Evolutionary conservation across 1,284 basidiomycete species (phyloP).

Genomic region (Agroathelia rolfsii): DNA sequence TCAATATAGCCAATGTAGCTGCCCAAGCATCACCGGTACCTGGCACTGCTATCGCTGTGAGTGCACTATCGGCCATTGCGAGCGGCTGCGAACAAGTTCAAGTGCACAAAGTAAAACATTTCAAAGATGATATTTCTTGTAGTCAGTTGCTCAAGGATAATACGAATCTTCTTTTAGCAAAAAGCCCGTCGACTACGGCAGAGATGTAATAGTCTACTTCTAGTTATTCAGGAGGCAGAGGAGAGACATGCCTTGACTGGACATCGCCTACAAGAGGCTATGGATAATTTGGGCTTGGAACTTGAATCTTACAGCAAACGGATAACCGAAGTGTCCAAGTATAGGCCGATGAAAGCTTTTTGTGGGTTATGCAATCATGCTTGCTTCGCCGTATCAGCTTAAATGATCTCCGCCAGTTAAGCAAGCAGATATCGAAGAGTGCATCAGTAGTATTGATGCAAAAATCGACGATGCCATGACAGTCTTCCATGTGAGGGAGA

Average conservation of each 20-base stretch:
- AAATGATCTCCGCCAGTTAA: slow-evolving; percentile 26
- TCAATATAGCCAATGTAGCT: slow-evolving; percentile 17
- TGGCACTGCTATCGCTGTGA: slow-evolving; percentile 29
- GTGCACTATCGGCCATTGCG: slow-evolving; percentile 30
- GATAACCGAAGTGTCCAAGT: slow-evolving; percentile 26
- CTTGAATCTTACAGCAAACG: slow-evolving; percentile 11
- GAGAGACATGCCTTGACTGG: slow-evolving; percentile 27
- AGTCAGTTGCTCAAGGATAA: too few relatives aligned
- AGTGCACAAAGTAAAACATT: slow-evolving; percentile 31
- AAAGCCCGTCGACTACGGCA: slow-evolving; percentile 29
- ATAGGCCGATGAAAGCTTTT: slow-evolving; percentile 25
- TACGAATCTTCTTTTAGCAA: slow-evolving; percentile 21
- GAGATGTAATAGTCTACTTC: slow-evolving; percentile 30
- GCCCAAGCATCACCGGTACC: slow-evolving; percentile 33
- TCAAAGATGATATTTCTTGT: too few relatives aligned
- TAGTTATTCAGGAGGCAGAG: slow-evolving; percentile 28
- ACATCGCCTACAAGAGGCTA: slow-evolving; percentile 25
- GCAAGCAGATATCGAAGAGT: slow-evolving; percentile 31
- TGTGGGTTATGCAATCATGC: slow-evolving; percentile 20
- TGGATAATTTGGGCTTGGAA: slow-evolving; percentile 35
- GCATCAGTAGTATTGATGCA: slow-evolving; percentile 28
- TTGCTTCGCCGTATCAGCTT: slow-evolving; percentile 4
- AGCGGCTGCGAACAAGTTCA: slow-evolving; percentile 31
- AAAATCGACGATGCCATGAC: slow-evolving; percentile 32
- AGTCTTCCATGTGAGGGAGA: slow-evolving; percentile 28